phyloP scores from a whole-genome alignment of 768 basidiomycete genomes.

The Solioccasus polychromus region DNA sequence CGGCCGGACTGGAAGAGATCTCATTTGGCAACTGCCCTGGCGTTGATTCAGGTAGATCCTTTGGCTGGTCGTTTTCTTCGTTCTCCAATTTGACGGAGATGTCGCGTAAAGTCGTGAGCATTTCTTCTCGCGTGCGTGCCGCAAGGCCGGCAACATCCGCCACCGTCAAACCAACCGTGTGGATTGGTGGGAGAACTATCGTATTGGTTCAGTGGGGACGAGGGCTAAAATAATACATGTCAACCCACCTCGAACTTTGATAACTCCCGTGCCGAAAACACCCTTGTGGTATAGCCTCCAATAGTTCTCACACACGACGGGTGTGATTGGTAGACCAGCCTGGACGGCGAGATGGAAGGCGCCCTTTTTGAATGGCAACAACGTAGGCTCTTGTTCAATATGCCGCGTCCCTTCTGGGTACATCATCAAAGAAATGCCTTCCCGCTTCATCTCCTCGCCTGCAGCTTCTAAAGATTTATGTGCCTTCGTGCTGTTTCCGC shows the following conservation, averaged over 20 bases:
- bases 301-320: conserved; percentile 93
- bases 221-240: neutral
- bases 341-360: conserved; percentile 96
- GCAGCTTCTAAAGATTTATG: conserved; percentile 74
- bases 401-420: conserved; percentile 96
- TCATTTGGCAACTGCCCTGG: conserved; percentile 12
- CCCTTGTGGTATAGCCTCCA: conserved; percentile 80
- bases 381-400: conserved; percentile 54
- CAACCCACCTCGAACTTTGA: conserved; percentile 71
- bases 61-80: conserved; percentile 13
- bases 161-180: conserved; percentile 66
- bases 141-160: conserved; percentile 71
- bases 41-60: conserved; percentile 22
- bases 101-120: conserved; percentile 75
- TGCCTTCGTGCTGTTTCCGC: conserved; percentile 75
- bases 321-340: conserved; percentile 85
- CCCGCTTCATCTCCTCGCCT: conserved; percentile 70
- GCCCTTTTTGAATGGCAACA: conserved; percentile 95
- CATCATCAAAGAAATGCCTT: conserved; percentile 80
- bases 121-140: conserved; percentile 65
- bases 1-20: neutral
- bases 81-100: conserved; percentile 60
- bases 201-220: conserved; percentile 4
- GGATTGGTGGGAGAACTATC: conserved; percentile 86
- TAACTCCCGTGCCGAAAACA: conserved; percentile 68